Evolutionary conservation across 2,329 filamentous ascomycete species (phyloP), one percentile per base, ranked within the genome.

Genomic region (Bertia moriformis): DNA sequence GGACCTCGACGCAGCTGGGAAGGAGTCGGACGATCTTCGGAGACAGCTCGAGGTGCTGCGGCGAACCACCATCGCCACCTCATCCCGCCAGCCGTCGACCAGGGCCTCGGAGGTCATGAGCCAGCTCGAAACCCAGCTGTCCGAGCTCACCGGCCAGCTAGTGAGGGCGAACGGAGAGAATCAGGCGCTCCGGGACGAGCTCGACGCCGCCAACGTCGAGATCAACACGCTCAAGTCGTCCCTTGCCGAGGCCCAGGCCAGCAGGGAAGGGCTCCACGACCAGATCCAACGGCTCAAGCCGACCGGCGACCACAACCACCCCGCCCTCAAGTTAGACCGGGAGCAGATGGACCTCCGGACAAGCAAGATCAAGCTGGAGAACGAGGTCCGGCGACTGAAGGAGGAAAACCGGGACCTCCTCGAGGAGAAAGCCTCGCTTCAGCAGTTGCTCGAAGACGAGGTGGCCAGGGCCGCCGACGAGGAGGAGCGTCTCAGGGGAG

Each of bases 301-400:
- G 29, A 67, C 70, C 40, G 71, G 71, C 38, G 68, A 68, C 40
- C 71, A 78, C 42, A n/a, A n/a, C n/a, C n/a, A n/a, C n/a, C n/a
- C n/a, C n/a, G 72, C 68, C 1, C 68, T 73, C 46, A 69, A 67
- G 12, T 54, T 80, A 36, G 79, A 84, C 46, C 72, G 78, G 43
- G 81, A 85, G 49, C 76, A 78, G 45, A 59, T 80, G 35, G 77
- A 83, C 40, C 61, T 85, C 18, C 73, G 78, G 14, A 74, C 76
- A 19, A 60, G 71, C 14, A 81, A 78, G 51, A 61, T 76, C 44
- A 79, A 76, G 49, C 65, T 83, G 14, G 79, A 85, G 45, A 69
- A 63, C 43, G 80, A 85, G 48, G 62, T 82, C 14, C 72, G 74
- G 32, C 66, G 76, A 12, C 59, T 83, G 14, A 72, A 65, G 39